A percentile compares a stretch with the other conserved stretches of the same genome.
Conservation (phyloP, 2,329 filamentous ascomycete species). For the Aspergillus carbonarius region DNA sequence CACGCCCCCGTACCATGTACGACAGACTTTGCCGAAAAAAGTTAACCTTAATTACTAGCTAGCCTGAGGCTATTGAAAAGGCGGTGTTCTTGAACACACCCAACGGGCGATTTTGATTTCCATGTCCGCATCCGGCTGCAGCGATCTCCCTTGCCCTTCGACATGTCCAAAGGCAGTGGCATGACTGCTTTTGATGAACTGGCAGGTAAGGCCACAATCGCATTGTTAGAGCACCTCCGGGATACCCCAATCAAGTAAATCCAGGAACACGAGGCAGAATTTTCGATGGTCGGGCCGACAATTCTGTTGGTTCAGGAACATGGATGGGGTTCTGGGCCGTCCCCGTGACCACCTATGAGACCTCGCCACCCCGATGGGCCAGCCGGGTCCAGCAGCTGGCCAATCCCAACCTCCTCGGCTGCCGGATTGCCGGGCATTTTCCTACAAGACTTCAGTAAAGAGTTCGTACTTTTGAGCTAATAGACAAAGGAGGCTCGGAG, state of each 20-base stretch:
- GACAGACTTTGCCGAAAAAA: slow-evolving; percentile 2
- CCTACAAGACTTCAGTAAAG: no score
- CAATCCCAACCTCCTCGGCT: not conserved
- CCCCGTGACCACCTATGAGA: not conserved
- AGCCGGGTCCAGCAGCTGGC: not conserved
- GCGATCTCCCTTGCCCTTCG: not conserved
- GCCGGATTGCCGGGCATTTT: not conserved
- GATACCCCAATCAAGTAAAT: not conserved
- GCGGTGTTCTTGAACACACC: not conserved
- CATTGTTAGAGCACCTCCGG: not conserved
- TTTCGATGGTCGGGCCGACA: not conserved
- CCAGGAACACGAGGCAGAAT: not conserved
- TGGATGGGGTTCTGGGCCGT: not conserved
- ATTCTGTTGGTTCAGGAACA: not conserved
- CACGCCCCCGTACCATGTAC: not conserved
- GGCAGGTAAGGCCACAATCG: not conserved
- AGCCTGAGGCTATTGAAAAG: not conserved
- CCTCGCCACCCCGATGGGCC: not conserved
- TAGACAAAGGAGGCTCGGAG: no score
- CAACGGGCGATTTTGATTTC: not conserved
- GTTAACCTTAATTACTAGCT: slow-evolving; percentile 4
- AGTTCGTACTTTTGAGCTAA: no score
- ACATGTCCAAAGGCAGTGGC: not conserved
- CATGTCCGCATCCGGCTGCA: not conserved
- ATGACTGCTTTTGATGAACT: not conserved